Evolutionary conservation across 1,139 yeast genomes (phyloP), one percentile per base, ranked within the genome.

Genomic region (Yamadazyma triangularis): DNA sequence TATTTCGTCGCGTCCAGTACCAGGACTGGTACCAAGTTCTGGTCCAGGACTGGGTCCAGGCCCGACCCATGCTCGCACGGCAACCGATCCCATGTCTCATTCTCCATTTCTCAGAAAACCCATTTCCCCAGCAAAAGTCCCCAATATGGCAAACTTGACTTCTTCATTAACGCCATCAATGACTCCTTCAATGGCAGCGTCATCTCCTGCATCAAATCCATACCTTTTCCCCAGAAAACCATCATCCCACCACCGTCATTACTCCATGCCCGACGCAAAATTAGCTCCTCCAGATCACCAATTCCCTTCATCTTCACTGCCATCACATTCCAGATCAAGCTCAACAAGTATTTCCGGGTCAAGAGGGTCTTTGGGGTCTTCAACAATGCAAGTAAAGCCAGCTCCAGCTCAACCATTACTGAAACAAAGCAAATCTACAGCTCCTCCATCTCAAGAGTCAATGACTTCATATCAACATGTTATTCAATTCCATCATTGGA

Each of bases 81-180:
- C n/a, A n/a, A n/a, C n/a, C n/a, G n/a, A n/a, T n/a, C n/a, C n/a
- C n/a, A n/a, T n/a, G n/a, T n/a, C n/a, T n/a, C n/a, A n/a, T n/a
- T n/a, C n/a, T n/a, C n/a, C n/a, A n/a, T n/a, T n/a, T n/a, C 4
- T 34, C 45, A 33, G 44, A 39, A 30, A 58, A 31, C 51, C 61
- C 13, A 31, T 71, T 16, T 80, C 87, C 2, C 89, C 89, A 0
- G 84, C 87, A 0, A 77, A 78, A 45, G 21, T 11, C 29, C 15
- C 39, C 31, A 23, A 29, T 27, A 22, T 27, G 29, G 25, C 35
- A 33, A 27, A 29, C 26, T 14, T 31, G 24, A 22, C 33, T 21
- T 8, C 15, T 22, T 11, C 41, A 27, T 9, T 27, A 14, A 16
- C 28, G n/a, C 11, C 38, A 26, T 14, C 38, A 23, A 14, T 18